Percentiles rank a stretch among this genome's conserved stretches.
phyloP scores from a whole-genome alignment of 805 yeast species.

The Brettanomyces anomalus region DNA sequence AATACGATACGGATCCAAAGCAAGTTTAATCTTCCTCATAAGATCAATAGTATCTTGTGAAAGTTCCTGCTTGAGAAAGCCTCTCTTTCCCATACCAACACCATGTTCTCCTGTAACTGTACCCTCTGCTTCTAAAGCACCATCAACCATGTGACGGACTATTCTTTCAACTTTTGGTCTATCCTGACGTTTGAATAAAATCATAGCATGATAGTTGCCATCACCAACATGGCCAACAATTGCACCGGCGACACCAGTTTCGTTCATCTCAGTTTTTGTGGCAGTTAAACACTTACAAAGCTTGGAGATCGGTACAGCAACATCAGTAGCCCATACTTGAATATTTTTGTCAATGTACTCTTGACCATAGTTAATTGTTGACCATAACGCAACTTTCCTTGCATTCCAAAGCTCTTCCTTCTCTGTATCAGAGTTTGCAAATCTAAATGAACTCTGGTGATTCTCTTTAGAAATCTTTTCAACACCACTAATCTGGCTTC shows the following conservation, averaged over 20 bases:
- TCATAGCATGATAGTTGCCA: slow-evolving; percentile 78
- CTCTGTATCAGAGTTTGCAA: slow-evolving; percentile 59
- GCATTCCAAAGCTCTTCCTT: slow-evolving; percentile 74
- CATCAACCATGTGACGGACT: slow-evolving; percentile 63
- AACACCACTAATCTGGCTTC: slow-evolving; percentile 41
- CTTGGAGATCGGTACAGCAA: slow-evolving; percentile 77
- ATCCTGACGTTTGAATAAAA: slow-evolving; percentile 48
- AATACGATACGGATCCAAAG: slow-evolving; percentile 67
- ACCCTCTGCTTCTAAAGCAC: slow-evolving; percentile 64
- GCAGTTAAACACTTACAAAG: slow-evolving; percentile 51
- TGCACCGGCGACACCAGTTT: slow-evolving; percentile 51
- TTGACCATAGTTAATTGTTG: slow-evolving; percentile 59
- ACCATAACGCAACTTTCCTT: slow-evolving; percentile 68
- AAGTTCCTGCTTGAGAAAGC: slow-evolving; percentile 51
- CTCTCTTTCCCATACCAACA: slow-evolving; percentile 72
- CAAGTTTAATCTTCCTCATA: slow-evolving; percentile 68
- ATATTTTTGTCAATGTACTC: slow-evolving; percentile 42
- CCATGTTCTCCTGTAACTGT: slow-evolving; percentile 92
- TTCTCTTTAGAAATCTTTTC: slow-evolving; percentile 35
- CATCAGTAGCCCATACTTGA: slow-evolving; percentile 83
- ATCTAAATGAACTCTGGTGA: slow-evolving; percentile 42
- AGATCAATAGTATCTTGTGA: slow-evolving; percentile 61
- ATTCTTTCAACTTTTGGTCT: slow-evolving; percentile 39
- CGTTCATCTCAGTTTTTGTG: slow-evolving; percentile 54
- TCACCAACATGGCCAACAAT: slow-evolving; percentile 87